Evolutionary conservation across 331 rosid species (phyloP), one percentile per base, ranked within the genome.

Genomic region (Quercus lobata): DNA sequence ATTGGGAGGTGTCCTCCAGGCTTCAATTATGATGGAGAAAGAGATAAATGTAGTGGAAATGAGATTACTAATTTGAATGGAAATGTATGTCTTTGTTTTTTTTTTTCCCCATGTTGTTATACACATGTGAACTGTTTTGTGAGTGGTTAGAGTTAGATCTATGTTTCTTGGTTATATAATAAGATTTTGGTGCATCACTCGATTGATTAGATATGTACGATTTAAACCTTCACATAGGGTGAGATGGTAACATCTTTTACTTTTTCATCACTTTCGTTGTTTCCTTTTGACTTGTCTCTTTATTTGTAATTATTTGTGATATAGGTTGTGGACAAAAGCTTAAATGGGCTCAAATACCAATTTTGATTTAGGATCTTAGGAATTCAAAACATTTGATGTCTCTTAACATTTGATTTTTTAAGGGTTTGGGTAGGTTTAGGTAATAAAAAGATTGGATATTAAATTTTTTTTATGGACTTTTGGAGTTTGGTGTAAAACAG

Each of bases 21-120:
- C 82, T 71, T 69, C 75, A 80, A 65, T 69, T 68, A 76, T 84
- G 24, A 71, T 60, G 74, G 81, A 62, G 91, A 89, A 82, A 82
- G 68, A 15, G 70, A 35, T 76, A 77, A 63, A 74, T 61, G 53
- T 79, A 75, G 82, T 81, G 84, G 85, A 75, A 80, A 81, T 71
- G 49, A 79, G 70, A 61, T 35, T 62, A 65, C 79, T 61, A 86
- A 79, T 84, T 87, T 89, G 81, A 74, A 84, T 78, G 91, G 83
- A 82, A 87, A 87, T 84, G 93, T 91, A 82, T 76, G 82, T 76
- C 78, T 66, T 76, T 54, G 60, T 22, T 22, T 57, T 81, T 49
- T 22, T n/a, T 22, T 2, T 56, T 2, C 30, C 58, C 58, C 62
- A 53, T 70, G 30, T 14, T 49, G 69, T 62, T 41, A 15, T 46